Percentiles rank a stretch among this genome's conserved stretches.
Evolutionary conservation across 805 yeast species (phyloP).

Genomic region (Candida coleopterorum): DNA sequence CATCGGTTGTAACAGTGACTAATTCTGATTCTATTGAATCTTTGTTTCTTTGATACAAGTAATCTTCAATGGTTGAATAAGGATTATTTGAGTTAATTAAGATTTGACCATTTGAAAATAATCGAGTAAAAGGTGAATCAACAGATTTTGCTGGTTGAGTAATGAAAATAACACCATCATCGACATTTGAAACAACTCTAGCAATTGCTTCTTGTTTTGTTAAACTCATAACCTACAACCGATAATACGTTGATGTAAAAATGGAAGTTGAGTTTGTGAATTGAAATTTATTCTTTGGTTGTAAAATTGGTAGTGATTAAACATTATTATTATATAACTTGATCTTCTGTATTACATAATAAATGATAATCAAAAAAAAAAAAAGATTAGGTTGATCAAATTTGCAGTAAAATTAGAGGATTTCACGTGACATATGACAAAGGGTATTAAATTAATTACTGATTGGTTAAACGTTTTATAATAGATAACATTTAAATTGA

Average conservation of each 20-base stretch:
- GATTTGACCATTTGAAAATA: constrained; percentile 17
- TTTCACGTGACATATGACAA: constrained; percentile 7
- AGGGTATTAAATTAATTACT: neutral
- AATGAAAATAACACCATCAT: constrained; percentile 27
- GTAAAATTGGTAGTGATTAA: no score
- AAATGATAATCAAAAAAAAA: neutral
- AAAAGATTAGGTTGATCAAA: neutral
- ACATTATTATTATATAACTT: no score
- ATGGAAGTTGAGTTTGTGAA: neutral
- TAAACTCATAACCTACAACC: constrained; percentile 7
- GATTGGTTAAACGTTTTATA: constrained; percentile 3
- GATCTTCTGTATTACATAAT: constrained; percentile 1
- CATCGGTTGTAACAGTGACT: constrained; percentile 49
- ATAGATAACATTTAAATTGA: no score
- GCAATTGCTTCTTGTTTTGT: constrained; percentile 11
- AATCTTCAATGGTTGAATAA: constrained; percentile 26
- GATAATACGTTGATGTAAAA: neutral
- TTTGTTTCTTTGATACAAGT: constrained; percentile 2
- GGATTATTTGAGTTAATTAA: constrained; percentile 51
- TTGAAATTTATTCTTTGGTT: no score
- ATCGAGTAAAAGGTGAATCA: constrained; percentile 24
- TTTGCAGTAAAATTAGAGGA: neutral
- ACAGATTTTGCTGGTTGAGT: constrained; percentile 46
- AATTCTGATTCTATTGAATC: constrained; percentile 14
- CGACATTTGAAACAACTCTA: constrained; percentile 8